phyloP scores from a whole-genome alignment of 202 grass and related monocot species.

The Sporobolus alterniflorus region DNA sequence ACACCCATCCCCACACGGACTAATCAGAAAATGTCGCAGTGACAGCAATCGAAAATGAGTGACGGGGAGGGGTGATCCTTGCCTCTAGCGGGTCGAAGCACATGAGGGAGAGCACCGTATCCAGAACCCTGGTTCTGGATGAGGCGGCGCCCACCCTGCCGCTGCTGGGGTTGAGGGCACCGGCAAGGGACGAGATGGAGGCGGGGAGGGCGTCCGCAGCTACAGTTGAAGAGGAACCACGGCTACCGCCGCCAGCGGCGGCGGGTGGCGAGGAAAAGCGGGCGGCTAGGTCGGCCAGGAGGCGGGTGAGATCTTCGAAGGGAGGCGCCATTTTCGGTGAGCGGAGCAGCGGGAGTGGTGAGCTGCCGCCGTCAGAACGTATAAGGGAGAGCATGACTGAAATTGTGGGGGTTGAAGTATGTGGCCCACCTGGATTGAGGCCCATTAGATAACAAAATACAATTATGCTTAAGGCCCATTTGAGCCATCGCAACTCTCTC shows the following conservation, averaged over 20 bases:
- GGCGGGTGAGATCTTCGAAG: slow-evolving; percentile 40
- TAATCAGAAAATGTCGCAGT: background rate
- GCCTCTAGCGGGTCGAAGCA: slow-evolving; percentile 70
- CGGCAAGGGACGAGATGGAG: slow-evolving; percentile 60
- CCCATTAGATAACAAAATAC: background rate
- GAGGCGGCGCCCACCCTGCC: background rate
- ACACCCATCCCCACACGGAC: background rate
- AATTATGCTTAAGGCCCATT: background rate
- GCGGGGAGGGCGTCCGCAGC: slow-evolving; percentile 4
- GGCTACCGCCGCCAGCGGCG: background rate
- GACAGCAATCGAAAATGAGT: slow-evolving; percentile 1
- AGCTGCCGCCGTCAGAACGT: too few relatives aligned
- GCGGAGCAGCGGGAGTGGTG: slow-evolving; percentile 27
- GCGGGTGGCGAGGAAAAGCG: slow-evolving; percentile 3
- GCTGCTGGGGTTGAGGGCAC: slow-evolving; percentile 50
- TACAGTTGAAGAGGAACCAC: background rate
- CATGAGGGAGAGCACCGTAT: slow-evolving; percentile 85
- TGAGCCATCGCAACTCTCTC: background rate
- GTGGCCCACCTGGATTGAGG: background rate
- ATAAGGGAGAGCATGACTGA: too few relatives aligned
- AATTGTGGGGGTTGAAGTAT: background rate
- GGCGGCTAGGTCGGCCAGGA: slow-evolving; percentile 54
- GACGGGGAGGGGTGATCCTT: slow-evolving; percentile 17
- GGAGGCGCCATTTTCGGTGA: slow-evolving; percentile 48
- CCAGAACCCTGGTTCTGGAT: slow-evolving; percentile 61